A percentile compares a stretch with the other conserved stretches of the same genome.
phyloP scores from a whole-genome alignment of 768 basidiomycete species.

The Coprinopsis marcescibilis region DNA sequence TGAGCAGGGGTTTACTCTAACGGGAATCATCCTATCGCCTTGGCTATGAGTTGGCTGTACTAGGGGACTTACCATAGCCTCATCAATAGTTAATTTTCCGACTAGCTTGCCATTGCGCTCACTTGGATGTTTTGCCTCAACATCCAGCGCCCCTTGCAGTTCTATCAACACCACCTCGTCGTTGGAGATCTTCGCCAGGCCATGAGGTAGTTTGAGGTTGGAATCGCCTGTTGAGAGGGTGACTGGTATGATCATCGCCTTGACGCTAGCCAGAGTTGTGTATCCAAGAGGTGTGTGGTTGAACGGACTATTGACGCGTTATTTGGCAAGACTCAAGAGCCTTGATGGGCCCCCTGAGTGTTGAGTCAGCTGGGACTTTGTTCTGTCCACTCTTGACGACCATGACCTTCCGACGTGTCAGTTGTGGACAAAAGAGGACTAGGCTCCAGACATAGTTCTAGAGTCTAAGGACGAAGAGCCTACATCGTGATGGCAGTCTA shows the following conservation, averaged over 20 bases:
- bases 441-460: no score
- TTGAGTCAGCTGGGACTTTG: no score
- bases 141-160: constrained; percentile 77
- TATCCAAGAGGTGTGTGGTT: no score
- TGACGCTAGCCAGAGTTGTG: neutral
- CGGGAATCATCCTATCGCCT: neutral
- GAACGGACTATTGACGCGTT: no score
- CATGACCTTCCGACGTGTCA: no score
- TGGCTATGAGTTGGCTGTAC: neutral
- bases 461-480: no score
- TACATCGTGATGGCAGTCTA: no score
- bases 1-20: constrained; percentile 72
- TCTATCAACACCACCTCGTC: constrained; percentile 82
- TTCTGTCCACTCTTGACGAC: no score
- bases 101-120: constrained; percentile 68
- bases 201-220: constrained; percentile 48
- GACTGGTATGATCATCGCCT: constrained; percentile 63
- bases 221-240: constrained; percentile 27
- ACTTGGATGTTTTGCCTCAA: constrained; percentile 45
- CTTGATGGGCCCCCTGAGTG: no score
- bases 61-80: constrained; percentile 41
- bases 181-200: constrained; percentile 67
- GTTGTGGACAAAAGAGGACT: no score
- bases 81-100: constrained; percentile 68
- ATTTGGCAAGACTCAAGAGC: no score